Evolutionary conservation across 208 protist genomes (phyloP), one percentile per base, ranked within the genome.

Genomic region (Vickermania ingenoplastis): DNA sequence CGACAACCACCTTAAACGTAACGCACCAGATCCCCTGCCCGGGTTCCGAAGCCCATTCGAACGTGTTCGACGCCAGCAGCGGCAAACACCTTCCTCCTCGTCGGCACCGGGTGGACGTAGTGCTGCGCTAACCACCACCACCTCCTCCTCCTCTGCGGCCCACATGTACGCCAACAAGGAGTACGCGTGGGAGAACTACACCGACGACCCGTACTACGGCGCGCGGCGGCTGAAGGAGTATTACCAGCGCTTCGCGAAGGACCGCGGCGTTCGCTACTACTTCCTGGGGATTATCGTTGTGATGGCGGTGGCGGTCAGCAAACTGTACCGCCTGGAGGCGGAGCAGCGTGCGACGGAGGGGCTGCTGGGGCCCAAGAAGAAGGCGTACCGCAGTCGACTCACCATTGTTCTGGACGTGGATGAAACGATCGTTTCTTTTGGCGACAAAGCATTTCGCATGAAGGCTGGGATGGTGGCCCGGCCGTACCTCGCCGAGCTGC

Each of bases 161-260:
- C 84, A 94, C 70, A 69, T 94, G 73, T 94, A 92, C 65, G 83
- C 88, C 2, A 90, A 89, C 68, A 94, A 92, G 72, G 83, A 91
- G 57, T 86, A 85, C 67, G 88, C 88, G 29, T 91, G 81, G 81
- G 57, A 83, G 23, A 73, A 69, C 57, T 89, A 86, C 74, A 90
- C 81, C 14, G 82, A 89, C 53, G 81, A 94, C 59, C 83, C 81
- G 50, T 89, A 75, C 67, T 88, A 91, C 65, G 79, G 81, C n/a
- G 81, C 77, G 24, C 85, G 77, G 57, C 78, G 83, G n/a, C 60
- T 91, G 17, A 80, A 77, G 48, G 83, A 89, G 61, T 90, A 89
- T 60, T 86, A 72, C 78, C 56, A 61, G 22, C 75, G 81, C 57
- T 79, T 91, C 69, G 7, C 89, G 41, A 59, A 36, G 25, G 87